Conservation (phyloP, 495 filamentous ascomycete species). For the Penicillium subrubescens region DNA sequence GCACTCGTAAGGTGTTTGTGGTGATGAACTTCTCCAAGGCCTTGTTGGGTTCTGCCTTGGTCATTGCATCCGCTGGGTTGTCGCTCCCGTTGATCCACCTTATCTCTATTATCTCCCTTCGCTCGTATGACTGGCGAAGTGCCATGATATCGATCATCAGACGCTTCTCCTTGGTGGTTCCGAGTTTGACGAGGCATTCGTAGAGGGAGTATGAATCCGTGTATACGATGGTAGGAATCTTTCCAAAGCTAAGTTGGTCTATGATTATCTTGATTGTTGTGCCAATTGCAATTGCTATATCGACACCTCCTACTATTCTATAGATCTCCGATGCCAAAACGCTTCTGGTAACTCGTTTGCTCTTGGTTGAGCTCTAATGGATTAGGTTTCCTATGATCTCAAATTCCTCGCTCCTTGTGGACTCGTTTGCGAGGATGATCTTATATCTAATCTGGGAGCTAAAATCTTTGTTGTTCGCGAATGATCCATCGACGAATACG, state of each 20-base stretch:
- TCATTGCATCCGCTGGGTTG: not conserved
- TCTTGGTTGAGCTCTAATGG: not conserved
- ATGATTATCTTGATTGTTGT: conserved; percentile 6
- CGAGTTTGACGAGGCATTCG: not conserved
- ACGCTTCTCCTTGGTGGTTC: not conserved
- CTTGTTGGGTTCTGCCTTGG: not conserved
- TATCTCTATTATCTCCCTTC: conserved; percentile 3
- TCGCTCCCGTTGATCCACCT: conserved; percentile 2
- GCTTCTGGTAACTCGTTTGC: not conserved
- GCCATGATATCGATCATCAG: not conserved
- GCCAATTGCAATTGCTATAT: conserved; percentile 4
- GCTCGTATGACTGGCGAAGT: conserved; percentile 1
- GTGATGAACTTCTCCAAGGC: not conserved
- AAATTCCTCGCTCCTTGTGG: not conserved
- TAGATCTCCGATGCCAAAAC: conserved; percentile 2
- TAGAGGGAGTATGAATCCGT: not conserved
- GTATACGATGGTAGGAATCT: not conserved
- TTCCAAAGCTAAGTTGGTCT: conserved; percentile 3
- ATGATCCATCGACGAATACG: not conserved
- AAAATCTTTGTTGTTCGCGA: not conserved
- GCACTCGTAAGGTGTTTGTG: not conserved
- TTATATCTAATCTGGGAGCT: not conserved
- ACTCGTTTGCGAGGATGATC: not conserved
- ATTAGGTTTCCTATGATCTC: not conserved
- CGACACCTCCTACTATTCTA: not conserved